Evolutionary conservation across 345 rosid genomes (phyloP).

Genomic region (Syzygium jambos): DNA sequence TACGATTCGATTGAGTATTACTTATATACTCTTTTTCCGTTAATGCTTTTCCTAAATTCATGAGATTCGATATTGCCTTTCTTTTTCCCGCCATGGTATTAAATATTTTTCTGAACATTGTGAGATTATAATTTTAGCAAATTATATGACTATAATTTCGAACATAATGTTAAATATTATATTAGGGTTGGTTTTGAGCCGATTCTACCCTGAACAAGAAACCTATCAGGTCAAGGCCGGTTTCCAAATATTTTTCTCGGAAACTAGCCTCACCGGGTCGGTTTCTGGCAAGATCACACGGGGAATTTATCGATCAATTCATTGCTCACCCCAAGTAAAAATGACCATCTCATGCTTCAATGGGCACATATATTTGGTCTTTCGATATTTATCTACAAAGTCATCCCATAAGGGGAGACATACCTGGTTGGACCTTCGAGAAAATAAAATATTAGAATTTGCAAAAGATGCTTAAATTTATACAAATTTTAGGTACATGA

Average conservation of each 20-base stretch:
- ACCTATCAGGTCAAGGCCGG: rapidly evolving
- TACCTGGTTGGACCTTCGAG: not conserved
- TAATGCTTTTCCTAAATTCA: too few species aligned
- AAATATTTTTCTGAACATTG: too few species aligned
- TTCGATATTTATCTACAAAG: not conserved
- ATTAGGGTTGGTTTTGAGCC: not conserved
- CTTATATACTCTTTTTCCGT: too few species aligned
- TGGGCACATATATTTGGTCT: not conserved
- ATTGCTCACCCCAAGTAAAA: not conserved
- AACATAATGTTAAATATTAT: too few species aligned
- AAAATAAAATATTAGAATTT: too few species aligned
- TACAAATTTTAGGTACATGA: too few species aligned
- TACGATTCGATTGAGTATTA: too few species aligned
- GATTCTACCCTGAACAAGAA: not conserved
- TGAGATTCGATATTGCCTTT: too few species aligned
- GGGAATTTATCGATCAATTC: rapidly evolving
- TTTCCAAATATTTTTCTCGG: not conserved
- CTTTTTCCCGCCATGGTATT: too few species aligned
- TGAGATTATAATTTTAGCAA: too few species aligned
- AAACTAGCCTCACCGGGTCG: rapidly evolving
- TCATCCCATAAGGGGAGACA: not conserved
- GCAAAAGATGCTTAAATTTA: not conserved
- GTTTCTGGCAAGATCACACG: rapidly evolving
- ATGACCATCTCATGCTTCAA: not conserved
- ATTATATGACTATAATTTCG: too few species aligned